Evolutionary conservation across 2,329 filamentous ascomycete genomes (phyloP).

Genomic region (Cryphonectria parasitica): DNA sequence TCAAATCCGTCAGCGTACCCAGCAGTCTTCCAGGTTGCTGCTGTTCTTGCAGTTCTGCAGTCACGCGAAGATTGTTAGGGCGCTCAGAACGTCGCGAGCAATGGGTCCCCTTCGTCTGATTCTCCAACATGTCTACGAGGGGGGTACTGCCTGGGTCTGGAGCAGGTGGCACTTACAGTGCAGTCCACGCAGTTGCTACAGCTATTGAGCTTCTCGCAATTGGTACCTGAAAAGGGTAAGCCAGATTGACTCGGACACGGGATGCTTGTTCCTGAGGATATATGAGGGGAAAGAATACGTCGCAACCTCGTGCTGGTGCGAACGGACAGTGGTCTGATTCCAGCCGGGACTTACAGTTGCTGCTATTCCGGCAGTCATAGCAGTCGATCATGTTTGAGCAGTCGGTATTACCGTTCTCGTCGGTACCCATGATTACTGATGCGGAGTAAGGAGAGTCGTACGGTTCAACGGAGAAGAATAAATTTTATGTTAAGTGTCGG

Average conservation of each 20-base stretch:
- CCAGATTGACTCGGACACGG: neutral
- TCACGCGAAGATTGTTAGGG: neutral
- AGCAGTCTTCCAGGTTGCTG: constrained; percentile 23
- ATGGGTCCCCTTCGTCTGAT: neutral
- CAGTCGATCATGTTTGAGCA: constrained; percentile 27
- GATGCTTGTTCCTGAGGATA: neutral
- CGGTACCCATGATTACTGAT: constrained; percentile 9
- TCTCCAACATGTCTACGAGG: neutral
- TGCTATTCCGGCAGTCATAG: constrained; percentile 26
- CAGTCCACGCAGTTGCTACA: constrained; percentile 8
- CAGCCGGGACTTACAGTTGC: constrained; percentile 19
- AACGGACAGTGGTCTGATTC: neutral
- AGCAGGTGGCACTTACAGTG: neutral
- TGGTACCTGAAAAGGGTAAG: neutral
- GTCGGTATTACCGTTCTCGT: constrained; percentile 21
- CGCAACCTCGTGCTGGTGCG: neutral
- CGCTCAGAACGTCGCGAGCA: too few species aligned
- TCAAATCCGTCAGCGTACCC: neutral
- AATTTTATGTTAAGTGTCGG: neutral
- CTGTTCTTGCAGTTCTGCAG: constrained; percentile 7
- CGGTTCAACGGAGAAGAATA: neutral
- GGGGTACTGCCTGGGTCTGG: too few species aligned
- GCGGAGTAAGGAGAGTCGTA: too few species aligned
- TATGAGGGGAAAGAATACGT: too few species aligned
- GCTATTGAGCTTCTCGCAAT: neutral